Conservation (phyloP, 2,329 filamentous ascomycete species). For the Drechslerella coelobrocha region DNA sequence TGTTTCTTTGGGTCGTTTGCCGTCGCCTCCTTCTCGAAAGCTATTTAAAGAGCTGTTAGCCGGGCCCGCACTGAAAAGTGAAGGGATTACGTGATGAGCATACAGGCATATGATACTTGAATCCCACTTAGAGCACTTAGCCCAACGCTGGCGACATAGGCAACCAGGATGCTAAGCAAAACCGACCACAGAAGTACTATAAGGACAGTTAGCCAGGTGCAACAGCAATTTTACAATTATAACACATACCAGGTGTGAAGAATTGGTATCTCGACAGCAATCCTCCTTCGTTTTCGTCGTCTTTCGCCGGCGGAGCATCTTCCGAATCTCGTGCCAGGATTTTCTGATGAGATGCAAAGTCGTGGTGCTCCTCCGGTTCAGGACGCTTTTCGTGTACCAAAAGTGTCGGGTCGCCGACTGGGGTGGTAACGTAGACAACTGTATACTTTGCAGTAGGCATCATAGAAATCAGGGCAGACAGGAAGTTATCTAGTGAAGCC, state of each 20-base stretch:
- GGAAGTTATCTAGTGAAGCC: conserved; percentile 51
- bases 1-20: conserved; percentile 30
- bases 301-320: not conserved
- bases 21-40: conserved; percentile 65
- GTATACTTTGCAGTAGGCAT: conserved; percentile 52
- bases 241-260: conserved; percentile 89
- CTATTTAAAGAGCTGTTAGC: conserved; percentile 13
- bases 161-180: conserved; percentile 13
- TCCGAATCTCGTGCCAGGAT: conserved; percentile 25
- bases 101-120: conserved; percentile 46
- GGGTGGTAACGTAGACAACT: conserved; percentile 54
- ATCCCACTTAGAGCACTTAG: conserved; percentile 33
- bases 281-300: conserved; percentile 25
- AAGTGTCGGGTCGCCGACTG: conserved; percentile 36
- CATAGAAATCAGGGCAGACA: conserved; percentile 53
- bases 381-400: conserved; percentile 32
- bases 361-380: conserved; percentile 29
- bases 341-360: conserved; percentile 29
- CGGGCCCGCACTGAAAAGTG: not conserved
- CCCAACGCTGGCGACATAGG: conserved; percentile 22
- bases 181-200: conserved; percentile 17
- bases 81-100: not conserved
- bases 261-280: conserved; percentile 95
- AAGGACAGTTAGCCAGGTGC: not conserved
- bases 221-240: not conserved